Evolutionary conservation across 331 rosid species (phyloP), one percentile per base, ranked within the genome.

Genomic region (Cydonia oblonga): DNA sequence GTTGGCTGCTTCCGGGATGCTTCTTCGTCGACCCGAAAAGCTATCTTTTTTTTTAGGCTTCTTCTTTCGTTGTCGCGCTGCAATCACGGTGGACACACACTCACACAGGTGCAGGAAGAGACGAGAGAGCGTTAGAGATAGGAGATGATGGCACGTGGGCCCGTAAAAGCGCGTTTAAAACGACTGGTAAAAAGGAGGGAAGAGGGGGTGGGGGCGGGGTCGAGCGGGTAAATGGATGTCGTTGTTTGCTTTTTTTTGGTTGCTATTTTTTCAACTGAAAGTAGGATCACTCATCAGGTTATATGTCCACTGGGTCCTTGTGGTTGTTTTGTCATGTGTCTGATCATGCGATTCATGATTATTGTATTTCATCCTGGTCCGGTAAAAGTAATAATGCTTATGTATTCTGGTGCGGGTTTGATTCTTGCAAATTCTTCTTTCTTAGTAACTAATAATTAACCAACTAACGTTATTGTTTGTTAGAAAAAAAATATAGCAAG

Each of bases 1-100:
- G 46, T 83, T 80, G 92, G 81, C 79, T 62, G 80, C 14, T 84
- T 79, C 29, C 46, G 76, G 82, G 93, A 85, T 88, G 88, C 81
- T 88, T 83, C 89, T 82, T 86, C 89, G 75, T 35, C 46, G 56
- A 33, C 64, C 22, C 69, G 57, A 75, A 75, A 54, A 52, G 73
- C 66, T 68, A 79, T 65, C 70, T 49, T 75, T 75, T 66, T 44
- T 35, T 25, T 35, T 30, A n/a, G 35, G 49, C 30, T 49, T 24
- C 80, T 75, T 73, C 19, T 77, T 75, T 73, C 19, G 29, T 60
- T 24, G 60, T 2, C 38, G 18, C 30, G 18, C 44, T 4, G 6
- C 3, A 1, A 0, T 38, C 44, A 38, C 14, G 63, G 7, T 18
- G 56, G 56, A 16, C 56, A 16, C 0, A 60, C 20, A 7, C 33